Conservation (phyloP, 108 stramenopile species). For the Schizochytrium sp. region DNA sequence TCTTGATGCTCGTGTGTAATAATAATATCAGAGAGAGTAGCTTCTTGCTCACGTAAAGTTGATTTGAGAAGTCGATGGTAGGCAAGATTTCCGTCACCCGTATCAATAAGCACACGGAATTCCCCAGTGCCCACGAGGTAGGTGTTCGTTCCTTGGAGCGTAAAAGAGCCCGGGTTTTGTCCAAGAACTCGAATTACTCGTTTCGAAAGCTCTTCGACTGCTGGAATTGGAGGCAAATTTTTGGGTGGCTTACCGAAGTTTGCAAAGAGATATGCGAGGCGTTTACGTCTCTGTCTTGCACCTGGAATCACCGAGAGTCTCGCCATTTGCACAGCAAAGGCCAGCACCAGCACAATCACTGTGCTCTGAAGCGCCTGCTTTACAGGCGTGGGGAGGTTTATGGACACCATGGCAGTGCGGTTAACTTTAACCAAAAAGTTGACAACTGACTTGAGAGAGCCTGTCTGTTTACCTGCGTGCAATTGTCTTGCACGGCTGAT, state of each 20-base stretch:
- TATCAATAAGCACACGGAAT: constrained; percentile 67
- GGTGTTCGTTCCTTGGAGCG: constrained; percentile 73
- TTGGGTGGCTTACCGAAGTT: constrained; percentile 23
- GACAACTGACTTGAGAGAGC: too few species aligned
- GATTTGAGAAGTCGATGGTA: constrained; percentile 63
- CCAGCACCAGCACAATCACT: neutral
- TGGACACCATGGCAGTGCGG: neutral
- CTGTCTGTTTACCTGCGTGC: too few species aligned
- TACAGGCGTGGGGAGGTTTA: neutral
- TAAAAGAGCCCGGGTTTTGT: constrained; percentile 59
- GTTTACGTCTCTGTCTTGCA: constrained; percentile 20
- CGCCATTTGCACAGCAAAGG: constrained; percentile 28
- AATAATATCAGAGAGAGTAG: constrained; percentile 43
- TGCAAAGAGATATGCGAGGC: constrained; percentile 39
- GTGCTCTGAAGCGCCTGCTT: neutral
- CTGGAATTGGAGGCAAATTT: neutral
- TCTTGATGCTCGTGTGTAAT: constrained; percentile 67
- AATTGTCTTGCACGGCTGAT: too few species aligned
- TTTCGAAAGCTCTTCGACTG: neutral
- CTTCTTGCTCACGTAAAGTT: constrained; percentile 63
- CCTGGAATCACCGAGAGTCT: constrained; percentile 35
- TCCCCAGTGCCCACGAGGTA: constrained; percentile 71
- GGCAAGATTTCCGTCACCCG: constrained; percentile 67
- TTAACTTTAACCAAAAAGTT: too few species aligned
- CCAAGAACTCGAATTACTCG: constrained; percentile 30